Percentiles rank a stretch among this genome's conserved stretches.
Conservation (phyloP, 2,329 filamentous ascomycete species). For the Sclerotinia nivalis region DNA sequence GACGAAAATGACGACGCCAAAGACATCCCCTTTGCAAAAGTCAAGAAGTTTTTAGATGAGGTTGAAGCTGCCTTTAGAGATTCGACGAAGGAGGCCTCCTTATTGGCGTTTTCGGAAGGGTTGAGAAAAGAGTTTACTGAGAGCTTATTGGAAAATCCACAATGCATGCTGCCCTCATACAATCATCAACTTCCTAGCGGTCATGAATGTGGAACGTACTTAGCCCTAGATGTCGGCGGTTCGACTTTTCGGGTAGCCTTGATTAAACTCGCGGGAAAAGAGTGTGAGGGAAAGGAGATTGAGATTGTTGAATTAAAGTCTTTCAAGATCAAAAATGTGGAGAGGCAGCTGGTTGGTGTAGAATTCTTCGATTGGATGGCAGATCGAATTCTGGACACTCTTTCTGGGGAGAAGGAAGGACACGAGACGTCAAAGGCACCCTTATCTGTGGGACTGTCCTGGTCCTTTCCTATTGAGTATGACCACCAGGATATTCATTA, state of each 20-base stretch:
- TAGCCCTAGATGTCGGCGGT: conserved; percentile 68
- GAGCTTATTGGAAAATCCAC: conserved; percentile 52
- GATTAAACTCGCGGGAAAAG: conserved; percentile 57
- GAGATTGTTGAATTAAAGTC: conserved; percentile 56
- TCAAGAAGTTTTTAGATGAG: conserved; percentile 54
- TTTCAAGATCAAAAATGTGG: conserved; percentile 56
- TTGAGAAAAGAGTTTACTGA: conserved; percentile 58
- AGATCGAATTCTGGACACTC: conserved; percentile 56
- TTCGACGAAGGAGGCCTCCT: conserved; percentile 48
- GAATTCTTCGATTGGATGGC: conserved; percentile 71
- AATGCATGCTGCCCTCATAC: conserved; percentile 67
- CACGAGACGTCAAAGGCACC: conserved; percentile 43
- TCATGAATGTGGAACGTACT: conserved; percentile 57
- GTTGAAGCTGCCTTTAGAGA: conserved; percentile 55
- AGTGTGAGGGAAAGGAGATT: conserved; percentile 46
- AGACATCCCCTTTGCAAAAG: conserved; percentile 28
- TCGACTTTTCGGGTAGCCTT: conserved; percentile 66
- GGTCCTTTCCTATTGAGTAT: conserved; percentile 71
- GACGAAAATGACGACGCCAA: conserved; percentile 30
- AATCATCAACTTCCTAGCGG: conserved; percentile 65
- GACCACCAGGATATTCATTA: conserved; percentile 37
- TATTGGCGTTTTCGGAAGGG: conserved; percentile 48
- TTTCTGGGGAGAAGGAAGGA: conserved; percentile 48
- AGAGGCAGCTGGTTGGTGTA: conserved; percentile 59
- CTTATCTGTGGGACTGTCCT: conserved; percentile 62